Conservation (phyloP, 495 filamentous ascomycete genomes). For the Hypoxylon fuscum region DNA sequence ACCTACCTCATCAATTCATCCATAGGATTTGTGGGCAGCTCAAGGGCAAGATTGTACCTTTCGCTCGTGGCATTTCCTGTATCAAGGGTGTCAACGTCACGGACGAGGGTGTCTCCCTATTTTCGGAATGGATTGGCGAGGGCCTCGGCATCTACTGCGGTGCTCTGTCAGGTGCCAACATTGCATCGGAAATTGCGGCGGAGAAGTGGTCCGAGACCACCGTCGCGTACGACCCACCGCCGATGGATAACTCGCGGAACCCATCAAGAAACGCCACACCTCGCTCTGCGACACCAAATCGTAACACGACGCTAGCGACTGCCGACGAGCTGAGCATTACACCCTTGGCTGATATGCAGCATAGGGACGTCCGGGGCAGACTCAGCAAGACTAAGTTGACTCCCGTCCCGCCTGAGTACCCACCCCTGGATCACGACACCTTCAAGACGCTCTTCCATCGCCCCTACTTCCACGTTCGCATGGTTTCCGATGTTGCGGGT, state of each 20-base stretch:
- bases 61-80: constrained; percentile 92
- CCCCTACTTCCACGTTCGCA: constrained; percentile 95
- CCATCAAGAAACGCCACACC: constrained; percentile 76
- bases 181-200: constrained; percentile 91
- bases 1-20: constrained; percentile 98
- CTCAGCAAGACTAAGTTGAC: constrained; percentile 71
- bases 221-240: constrained; percentile 92
- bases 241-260: constrained; percentile 75
- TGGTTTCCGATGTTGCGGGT: constrained; percentile 92
- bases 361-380: constrained; percentile 70
- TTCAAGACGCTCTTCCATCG: constrained; percentile 90
- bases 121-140: constrained; percentile 93
- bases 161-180: constrained; percentile 95
- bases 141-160: constrained; percentile 95
- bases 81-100: constrained; percentile 97
- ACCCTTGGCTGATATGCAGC: constrained; percentile 51
- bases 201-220: constrained; percentile 98
- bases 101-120: constrained; percentile 80
- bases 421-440: constrained; percentile 79
- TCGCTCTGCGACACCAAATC: constrained; percentile 61
- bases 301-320: constrained; percentile 47
- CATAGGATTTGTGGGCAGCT: constrained; percentile 84
- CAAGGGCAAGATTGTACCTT: constrained; percentile 87
- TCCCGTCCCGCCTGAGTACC: constrained; percentile 80
- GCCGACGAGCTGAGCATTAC: constrained; percentile 68